phyloP scores from a whole-genome alignment of 2,329 filamentous ascomycete species.

The Parafenestella ontariensis region DNA sequence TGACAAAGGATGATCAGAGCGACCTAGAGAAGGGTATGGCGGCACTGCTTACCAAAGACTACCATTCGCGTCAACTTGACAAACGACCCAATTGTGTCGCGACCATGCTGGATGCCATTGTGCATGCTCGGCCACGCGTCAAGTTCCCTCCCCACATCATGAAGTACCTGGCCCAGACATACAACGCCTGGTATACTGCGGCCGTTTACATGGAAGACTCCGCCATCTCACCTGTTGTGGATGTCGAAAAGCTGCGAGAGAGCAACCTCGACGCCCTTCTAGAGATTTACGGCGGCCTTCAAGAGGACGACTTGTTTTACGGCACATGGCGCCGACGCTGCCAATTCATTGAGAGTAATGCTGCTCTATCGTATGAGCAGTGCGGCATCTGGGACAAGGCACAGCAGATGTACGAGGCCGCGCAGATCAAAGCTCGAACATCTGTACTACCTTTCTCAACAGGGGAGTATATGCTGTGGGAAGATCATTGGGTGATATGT shows the following conservation, averaged over 20 bases:
- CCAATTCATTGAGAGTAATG: conserved; percentile 97
- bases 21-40: conserved; percentile 93
- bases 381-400: conserved; percentile 99
- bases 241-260: conserved; percentile 84
- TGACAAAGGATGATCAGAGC: conserved; percentile 83
- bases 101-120: conserved; percentile 85
- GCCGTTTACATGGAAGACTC: conserved; percentile 88
- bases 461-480: conserved; percentile 98
- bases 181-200: conserved; percentile 97
- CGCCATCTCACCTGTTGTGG: conserved; percentile 81
- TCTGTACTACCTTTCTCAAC: conserved; percentile 96
- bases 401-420: conserved; percentile 93
- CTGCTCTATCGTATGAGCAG: conserved; percentile 96
- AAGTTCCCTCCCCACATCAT: conserved; percentile 95
- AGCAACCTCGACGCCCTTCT: conserved; percentile 96
- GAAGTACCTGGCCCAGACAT: conserved; percentile 92
- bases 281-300: conserved; percentile 86
- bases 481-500: conserved; percentile 98
- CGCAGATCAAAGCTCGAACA: conserved; percentile 95
- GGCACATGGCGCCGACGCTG: conserved; percentile 95
- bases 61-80: conserved; percentile 91
- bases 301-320: conserved; percentile 97
- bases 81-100: conserved; percentile 95
- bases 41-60: conserved; percentile 90
- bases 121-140: conserved; percentile 83